Evolutionary conservation across 2,329 filamentous ascomycete species (phyloP).

Genomic region (Colletotrichum kahawae): DNA sequence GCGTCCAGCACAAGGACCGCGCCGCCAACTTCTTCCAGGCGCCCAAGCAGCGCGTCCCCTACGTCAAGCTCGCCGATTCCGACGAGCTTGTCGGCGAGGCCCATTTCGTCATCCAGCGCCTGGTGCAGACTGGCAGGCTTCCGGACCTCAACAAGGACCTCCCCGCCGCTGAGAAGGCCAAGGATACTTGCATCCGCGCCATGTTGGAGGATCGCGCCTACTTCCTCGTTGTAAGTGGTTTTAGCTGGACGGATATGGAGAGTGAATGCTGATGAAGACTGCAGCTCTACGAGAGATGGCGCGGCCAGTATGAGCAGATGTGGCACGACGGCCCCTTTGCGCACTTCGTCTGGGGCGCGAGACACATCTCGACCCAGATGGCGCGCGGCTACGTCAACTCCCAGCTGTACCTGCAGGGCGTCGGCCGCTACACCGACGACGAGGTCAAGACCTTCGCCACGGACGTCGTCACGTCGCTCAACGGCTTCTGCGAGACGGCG

Average conservation of each 20-base stretch:
- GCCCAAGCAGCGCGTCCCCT: conserved; percentile 25
- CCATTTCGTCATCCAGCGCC: conserved; percentile 22
- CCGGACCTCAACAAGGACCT: conserved; percentile 19
- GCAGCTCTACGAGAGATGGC: conserved; percentile 27
- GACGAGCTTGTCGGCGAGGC: conserved; percentile 26
- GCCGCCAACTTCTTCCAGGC: conserved; percentile 21
- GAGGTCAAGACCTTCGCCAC: conserved; percentile 23
- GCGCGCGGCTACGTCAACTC: conserved; percentile 18
- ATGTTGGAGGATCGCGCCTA: conserved; percentile 27
- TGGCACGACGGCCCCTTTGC: conserved; percentile 24
- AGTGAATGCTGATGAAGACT: neutral
- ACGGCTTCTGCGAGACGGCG: conserved; percentile 20
- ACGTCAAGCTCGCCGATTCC: conserved; percentile 23
- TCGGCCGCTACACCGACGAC: conserved; percentile 21
- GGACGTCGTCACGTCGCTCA: conserved; percentile 24
- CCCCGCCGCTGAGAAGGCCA: conserved; percentile 9
- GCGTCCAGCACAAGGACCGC: conserved; percentile 22
- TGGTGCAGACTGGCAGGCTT: conserved; percentile 23
- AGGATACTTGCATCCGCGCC: conserved; percentile 21
- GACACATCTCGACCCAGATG: conserved; percentile 16
- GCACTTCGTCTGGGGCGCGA: conserved; percentile 21
- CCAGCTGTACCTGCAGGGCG: conserved; percentile 27
- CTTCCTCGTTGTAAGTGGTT: conserved; percentile 23
- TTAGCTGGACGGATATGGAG: neutral
- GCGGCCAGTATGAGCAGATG: conserved; percentile 22